Conservation (phyloP, 768 basidiomycete species). For the Xerocomellus amylosporus region DNA sequence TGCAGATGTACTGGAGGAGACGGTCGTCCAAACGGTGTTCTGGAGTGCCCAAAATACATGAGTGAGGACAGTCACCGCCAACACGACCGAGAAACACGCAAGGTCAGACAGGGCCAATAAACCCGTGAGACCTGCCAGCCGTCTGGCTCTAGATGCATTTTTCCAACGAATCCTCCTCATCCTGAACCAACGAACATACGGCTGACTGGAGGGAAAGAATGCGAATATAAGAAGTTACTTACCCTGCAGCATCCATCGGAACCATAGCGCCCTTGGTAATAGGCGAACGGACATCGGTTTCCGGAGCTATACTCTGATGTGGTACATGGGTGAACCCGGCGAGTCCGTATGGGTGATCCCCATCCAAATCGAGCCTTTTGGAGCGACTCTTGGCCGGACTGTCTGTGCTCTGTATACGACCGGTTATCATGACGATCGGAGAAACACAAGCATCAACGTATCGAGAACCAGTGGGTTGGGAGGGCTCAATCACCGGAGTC, state of each 20-base stretch:
- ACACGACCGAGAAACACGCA: constrained; percentile 13
- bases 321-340: constrained; percentile 16
- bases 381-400: background rate
- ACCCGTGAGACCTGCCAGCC: constrained; percentile 3
- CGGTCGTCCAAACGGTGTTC: constrained; percentile 27
- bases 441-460: constrained; percentile 31
- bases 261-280: constrained; percentile 23
- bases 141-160: constrained; percentile 6
- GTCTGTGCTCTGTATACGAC: background rate
- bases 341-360: background rate
- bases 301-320: constrained; percentile 7
- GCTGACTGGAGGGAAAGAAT: background rate
- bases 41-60: constrained; percentile 16
- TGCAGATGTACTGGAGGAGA: constrained; percentile 19
- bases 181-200: constrained; percentile 13
- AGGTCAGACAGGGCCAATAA: constrained; percentile 13
- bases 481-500: background rate
- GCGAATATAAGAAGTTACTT: constrained; percentile 10
- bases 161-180: constrained; percentile 10
- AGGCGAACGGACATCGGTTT: constrained; percentile 31
- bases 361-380: background rate
- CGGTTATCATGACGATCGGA: constrained; percentile 17
- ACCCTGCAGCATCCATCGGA: constrained; percentile 21
- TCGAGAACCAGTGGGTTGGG: constrained; percentile 1
- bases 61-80: constrained; percentile 19